A percentile compares a stretch with the other conserved stretches of the same genome.
These are phyloP conservation scores for Gossypium schwendimanii DNA, from an alignment of 441 rosid species.

Conservation along the genomic window DNA sequence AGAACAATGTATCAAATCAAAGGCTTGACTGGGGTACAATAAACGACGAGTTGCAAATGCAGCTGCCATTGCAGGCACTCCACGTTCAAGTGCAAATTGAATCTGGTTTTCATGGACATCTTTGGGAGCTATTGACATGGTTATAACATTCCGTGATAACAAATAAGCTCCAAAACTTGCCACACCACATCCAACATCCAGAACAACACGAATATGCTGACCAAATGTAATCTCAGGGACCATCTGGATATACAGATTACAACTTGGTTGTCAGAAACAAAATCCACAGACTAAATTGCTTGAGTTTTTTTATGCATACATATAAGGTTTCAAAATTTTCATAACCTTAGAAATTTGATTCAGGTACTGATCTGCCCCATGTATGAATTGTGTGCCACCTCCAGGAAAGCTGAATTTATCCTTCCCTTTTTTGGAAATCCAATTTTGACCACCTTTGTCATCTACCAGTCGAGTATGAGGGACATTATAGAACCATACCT, in stretches of 20 bases:
- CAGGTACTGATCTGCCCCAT: conserved; percentile 89
- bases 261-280: conserved; percentile 20
- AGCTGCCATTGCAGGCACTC: conserved; percentile 96
- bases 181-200: conserved; percentile 96
- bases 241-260: conserved; percentile 47
- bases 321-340: not conserved
- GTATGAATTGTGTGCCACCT: conserved; percentile 98
- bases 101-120: conserved; percentile 99
- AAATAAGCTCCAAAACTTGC: conserved; percentile 99
- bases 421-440: conserved; percentile 56
- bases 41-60: conserved; percentile 80
- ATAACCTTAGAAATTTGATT: conserved; percentile 76
- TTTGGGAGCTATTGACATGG: conserved; percentile 92
- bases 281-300: not conserved
- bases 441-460: conserved; percentile 97
- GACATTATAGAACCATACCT: conserved; percentile 91
- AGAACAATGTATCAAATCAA: conserved; percentile 93
- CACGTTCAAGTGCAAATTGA: conserved; percentile 98
- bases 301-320: not conserved
- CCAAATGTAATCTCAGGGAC: conserved; percentile 76
- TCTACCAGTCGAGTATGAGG: conserved; percentile 83
- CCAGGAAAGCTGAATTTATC: conserved; percentile 93
- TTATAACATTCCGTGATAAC: conserved; percentile 59
- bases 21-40: conserved; percentile 91
- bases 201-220: conserved; percentile 50